phyloP scores from a whole-genome alignment of 345 rosid genomes.

The Jatropha curcas region DNA sequence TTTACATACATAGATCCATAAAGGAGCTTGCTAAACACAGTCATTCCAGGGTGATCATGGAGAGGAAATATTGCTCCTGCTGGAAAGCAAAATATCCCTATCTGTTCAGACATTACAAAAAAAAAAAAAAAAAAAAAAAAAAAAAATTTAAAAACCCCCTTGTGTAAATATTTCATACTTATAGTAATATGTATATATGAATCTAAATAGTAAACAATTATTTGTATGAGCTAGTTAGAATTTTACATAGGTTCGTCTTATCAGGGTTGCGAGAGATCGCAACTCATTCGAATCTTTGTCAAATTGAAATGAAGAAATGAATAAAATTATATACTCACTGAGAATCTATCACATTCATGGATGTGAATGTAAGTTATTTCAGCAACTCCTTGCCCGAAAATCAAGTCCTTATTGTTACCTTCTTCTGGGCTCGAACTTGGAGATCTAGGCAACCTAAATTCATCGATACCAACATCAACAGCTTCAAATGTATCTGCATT shows the following conservation, averaged over 20 bases:
- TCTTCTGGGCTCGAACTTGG: background rate
- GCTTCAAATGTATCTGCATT: background rate
- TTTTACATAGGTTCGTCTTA: too few relatives aligned
- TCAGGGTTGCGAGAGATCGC: too few relatives aligned
- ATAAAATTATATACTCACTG: background rate
- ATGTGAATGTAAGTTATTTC: constrained; percentile 48
- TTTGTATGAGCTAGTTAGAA: too few relatives aligned
- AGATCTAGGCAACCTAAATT: background rate
- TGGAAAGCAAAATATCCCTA: constrained; percentile 49
- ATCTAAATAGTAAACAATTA: too few relatives aligned
- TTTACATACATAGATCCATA: constrained; percentile 46
- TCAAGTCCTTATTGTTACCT: background rate
- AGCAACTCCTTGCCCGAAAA: background rate
- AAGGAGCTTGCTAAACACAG: constrained; percentile 51
- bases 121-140: too few relatives aligned
- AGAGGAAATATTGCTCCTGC: constrained; percentile 41
- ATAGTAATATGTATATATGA: too few relatives aligned
- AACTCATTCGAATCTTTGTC: too few relatives aligned
- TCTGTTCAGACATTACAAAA: constrained; percentile 18
- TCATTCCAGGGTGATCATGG: constrained; percentile 56
- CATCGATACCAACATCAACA: background rate
- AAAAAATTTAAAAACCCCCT: background rate
- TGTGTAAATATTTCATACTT: too few relatives aligned
- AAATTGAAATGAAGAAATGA: too few relatives aligned
- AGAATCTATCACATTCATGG: constrained; percentile 38